Evolutionary conservation across 2,329 filamentous ascomycete genomes (phyloP).

Genomic region (Coniochaeta ligniaria): DNA sequence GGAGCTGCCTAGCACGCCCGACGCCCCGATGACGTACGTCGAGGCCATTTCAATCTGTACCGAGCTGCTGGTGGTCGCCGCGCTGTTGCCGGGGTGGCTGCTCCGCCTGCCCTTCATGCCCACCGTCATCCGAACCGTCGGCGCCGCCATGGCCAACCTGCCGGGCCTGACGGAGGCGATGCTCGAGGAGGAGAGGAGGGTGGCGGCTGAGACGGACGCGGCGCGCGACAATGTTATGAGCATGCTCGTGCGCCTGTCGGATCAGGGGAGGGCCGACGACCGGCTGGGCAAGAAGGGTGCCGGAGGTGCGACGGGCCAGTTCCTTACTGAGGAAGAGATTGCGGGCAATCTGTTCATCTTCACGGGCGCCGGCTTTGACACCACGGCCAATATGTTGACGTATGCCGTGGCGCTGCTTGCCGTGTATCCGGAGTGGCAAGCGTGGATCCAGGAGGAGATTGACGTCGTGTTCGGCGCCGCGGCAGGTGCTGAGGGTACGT

Average conservation of each 20-base stretch:
- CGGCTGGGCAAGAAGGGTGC: not conserved
- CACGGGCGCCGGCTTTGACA: slow-evolving; percentile 38
- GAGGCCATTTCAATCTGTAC: no score
- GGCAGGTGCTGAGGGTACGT: slow-evolving; percentile 12
- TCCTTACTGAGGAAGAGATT: slow-evolving; percentile 13
- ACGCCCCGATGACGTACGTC: no score
- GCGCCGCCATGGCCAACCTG: slow-evolving; percentile 4
- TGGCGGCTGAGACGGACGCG: not conserved
- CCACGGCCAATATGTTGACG: slow-evolving; percentile 40
- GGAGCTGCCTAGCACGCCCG: slow-evolving; percentile 6
- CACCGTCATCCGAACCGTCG: no score
- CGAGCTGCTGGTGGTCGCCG: no score
- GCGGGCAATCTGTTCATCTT: slow-evolving; percentile 36
- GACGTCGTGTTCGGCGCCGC: slow-evolving; percentile 21
- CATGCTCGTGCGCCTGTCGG: slow-evolving; percentile 19
- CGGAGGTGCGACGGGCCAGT: slow-evolving; percentile 3
- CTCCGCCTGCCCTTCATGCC: no score
- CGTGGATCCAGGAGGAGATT: slow-evolving; percentile 44
- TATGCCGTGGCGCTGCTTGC: slow-evolving; percentile 40
- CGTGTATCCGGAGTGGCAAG: slow-evolving; percentile 38
- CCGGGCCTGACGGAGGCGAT: slow-evolving; percentile 19
- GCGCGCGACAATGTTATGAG: slow-evolving; percentile 18
- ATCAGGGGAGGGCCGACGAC: slow-evolving; percentile 13
- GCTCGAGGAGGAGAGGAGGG: slow-evolving; percentile 17
- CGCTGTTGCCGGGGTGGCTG: no score